These are phyloP conservation scores for Anthoceros angustus DNA, from an alignment of 225 moss, liverwort and hornwort genomes.

Conservation along the genomic window DNA sequence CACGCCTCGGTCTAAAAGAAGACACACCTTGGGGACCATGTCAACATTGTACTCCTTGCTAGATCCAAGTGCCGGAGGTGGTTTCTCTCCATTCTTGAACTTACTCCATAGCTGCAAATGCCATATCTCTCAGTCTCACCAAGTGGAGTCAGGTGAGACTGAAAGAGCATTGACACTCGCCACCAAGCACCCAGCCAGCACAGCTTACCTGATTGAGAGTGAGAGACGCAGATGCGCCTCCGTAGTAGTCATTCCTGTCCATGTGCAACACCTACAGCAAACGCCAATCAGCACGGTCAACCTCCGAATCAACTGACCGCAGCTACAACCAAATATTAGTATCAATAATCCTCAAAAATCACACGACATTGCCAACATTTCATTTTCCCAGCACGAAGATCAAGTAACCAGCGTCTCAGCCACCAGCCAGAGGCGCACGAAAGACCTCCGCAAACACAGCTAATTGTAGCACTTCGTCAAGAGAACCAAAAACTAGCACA, in stretches of 20 bases:
- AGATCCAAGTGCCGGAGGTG: slow-evolving; percentile 60
- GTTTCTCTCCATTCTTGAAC: slow-evolving; percentile 47
- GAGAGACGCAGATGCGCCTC: slow-evolving; percentile 86
- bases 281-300: background rate
- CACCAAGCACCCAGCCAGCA: no score
- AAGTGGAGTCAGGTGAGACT: no score
- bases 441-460: no score
- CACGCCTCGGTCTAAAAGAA: background rate
- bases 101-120: slow-evolving; percentile 57
- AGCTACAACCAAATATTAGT: background rate
- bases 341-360: background rate
- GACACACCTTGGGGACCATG: slow-evolving; percentile 70
- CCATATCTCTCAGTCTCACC: background rate
- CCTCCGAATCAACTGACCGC: background rate
- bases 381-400: no score
- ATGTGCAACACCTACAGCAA: slow-evolving; percentile 69
- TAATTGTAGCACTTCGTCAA: no score
- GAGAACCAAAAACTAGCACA: no score
- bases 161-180: no score
- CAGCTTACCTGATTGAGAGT: slow-evolving; percentile 61
- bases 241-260: slow-evolving; percentile 98
- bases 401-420: no score
- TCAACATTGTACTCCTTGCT: slow-evolving; percentile 94
- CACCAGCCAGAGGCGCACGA: no score
- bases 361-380: no score